phyloP scores from a whole-genome alignment of 2,329 filamentous ascomycete genomes.

The Pseudogymnoascus destructans region DNA sequence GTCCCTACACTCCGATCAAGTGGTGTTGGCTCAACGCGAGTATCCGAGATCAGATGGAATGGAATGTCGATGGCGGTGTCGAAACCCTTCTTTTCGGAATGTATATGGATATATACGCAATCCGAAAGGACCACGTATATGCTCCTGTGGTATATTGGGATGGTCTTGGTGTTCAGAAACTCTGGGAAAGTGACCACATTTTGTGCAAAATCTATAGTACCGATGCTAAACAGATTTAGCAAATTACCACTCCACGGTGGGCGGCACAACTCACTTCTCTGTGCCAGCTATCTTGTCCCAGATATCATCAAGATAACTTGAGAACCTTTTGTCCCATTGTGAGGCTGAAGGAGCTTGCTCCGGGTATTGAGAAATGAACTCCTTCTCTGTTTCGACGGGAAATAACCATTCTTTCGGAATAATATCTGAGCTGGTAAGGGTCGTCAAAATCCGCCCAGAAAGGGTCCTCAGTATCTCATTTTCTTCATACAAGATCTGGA shows the following conservation, averaged over 20 bases:
- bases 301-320: background rate
- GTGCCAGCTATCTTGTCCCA: background rate
- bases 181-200: background rate
- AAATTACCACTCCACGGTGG: background rate
- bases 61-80: constrained; percentile 4
- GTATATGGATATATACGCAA: background rate
- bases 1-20: background rate
- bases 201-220: background rate
- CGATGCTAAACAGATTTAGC: background rate
- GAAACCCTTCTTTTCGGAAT: background rate
- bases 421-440: background rate
- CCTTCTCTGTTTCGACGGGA: background rate
- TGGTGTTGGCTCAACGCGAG: background rate
- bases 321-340: constrained; percentile 8
- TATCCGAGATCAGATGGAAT: background rate
- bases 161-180: background rate
- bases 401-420: background rate
- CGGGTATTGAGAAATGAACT: constrained; percentile 1
- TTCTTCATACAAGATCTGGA: background rate
- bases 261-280: background rate
- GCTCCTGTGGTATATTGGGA: background rate
- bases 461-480: constrained; percentile 4
- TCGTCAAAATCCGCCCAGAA: background rate
- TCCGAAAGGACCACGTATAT: background rate
- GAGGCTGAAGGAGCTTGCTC: background rate